A percentile compares a stretch with the other conserved stretches of the same genome.
phyloP scores from a whole-genome alignment of 106 monocot genomes.

The Posidonia australis region DNA sequence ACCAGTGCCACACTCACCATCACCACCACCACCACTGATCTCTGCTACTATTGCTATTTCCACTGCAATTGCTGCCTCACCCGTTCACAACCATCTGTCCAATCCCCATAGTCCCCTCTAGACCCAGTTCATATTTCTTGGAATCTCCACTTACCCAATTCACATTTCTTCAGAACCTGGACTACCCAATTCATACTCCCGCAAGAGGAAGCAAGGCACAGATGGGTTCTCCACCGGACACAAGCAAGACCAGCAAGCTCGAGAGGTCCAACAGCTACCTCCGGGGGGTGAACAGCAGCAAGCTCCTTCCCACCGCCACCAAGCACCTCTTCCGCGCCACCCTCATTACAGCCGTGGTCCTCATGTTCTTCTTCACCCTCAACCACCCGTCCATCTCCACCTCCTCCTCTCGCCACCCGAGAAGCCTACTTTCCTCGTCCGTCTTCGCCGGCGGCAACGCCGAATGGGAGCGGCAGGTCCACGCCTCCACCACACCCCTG shows the following conservation, averaged over 20 bases:
- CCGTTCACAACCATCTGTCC: no score
- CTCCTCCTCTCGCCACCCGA: conserved; percentile 9
- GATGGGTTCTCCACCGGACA: conserved; percentile 7
- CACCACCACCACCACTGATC: no score
- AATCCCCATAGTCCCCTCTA: no score
- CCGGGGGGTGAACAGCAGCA: conserved; percentile 17
- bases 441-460: conserved; percentile 1
- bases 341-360: neutral
- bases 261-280: conserved; percentile 25
- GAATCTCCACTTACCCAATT: no score
- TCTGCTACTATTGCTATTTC: no score
- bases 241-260: conserved; percentile 15
- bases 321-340: conserved; percentile 8
- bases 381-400: conserved; percentile 13
- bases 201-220: no score
- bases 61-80: no score
- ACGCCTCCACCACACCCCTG: conserved; percentile 9
- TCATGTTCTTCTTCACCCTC: conserved; percentile 16
- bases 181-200: neutral
- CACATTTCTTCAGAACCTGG: neutral
- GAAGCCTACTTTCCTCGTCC: conserved; percentile 15
- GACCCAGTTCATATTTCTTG: no score
- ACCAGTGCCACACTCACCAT: no score
- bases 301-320: conserved; percentile 8
- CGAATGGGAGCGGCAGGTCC: conserved; percentile 10